These are phyloP conservation scores for Pseudoscleropodium purum DNA, from an alignment of 225 moss, liverwort and hornwort species.

Conservation along the genomic window DNA sequence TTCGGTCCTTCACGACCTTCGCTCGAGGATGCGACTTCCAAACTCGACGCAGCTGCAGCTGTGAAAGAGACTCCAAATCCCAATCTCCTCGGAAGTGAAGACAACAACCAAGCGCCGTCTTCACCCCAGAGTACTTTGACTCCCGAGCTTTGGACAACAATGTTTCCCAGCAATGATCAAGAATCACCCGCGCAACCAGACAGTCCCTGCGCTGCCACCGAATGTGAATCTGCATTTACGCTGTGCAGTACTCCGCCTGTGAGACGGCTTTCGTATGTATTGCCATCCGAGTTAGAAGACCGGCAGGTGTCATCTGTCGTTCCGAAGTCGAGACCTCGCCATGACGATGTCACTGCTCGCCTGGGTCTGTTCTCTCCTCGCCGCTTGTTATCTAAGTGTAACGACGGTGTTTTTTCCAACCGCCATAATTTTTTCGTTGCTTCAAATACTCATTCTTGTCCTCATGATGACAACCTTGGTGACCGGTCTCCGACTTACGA, in stretches of 20 bases:
- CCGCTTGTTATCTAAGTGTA: neutral
- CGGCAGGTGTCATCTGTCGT: neutral
- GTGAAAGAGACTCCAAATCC: neutral
- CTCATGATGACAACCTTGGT: neutral
- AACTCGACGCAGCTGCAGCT: neutral
- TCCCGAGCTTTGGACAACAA: conserved; percentile 41
- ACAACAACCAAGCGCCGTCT: neutral
- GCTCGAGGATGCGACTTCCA: neutral
- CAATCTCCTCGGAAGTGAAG: neutral
- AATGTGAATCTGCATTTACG: neutral
- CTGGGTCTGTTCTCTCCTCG: conserved; percentile 1
- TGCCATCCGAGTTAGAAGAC: neutral
- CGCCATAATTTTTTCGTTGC: neutral
- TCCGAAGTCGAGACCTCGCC: neutral
- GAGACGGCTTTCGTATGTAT: neutral
- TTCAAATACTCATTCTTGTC: neutral
- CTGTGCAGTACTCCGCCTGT: neutral
- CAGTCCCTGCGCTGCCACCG: neutral
- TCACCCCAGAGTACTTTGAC: neutral
- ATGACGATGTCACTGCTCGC: neutral
- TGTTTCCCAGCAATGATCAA: neutral
- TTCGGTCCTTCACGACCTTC: neutral
- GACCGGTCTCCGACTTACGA: neutral
- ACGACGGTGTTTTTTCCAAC: neutral
- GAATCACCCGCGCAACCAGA: neutral